Evolutionary conservation across 768 basidiomycete species (phyloP), one percentile per base, ranked within the genome.

Genomic region (Suillus lakei): DNA sequence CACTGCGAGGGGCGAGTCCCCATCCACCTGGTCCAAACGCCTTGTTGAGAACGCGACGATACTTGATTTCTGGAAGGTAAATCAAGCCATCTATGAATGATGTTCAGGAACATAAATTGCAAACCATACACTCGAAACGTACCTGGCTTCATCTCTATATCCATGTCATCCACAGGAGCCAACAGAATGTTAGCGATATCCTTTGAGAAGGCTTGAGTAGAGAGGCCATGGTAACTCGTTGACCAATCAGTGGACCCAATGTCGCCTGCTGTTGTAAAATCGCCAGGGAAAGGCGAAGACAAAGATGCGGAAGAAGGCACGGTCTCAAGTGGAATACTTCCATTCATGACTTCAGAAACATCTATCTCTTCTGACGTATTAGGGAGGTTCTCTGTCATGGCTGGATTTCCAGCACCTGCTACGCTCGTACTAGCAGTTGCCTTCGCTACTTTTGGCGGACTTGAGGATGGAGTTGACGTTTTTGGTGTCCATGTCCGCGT

Each of bases 61-160:
- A 99, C 74, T 98, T 97, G 72, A 98, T 99, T 78, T 98, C 97
- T 23, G 97, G 97, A 8, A 99, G 88, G 78, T 98, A 99, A 13
- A 98, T 79, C 48, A 99, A 83, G 5, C 97, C 97, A 70, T 98
- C 97, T 97, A 64, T 9, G 7, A 26, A 12, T 41, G 15, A 58
- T 8, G 30, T 64, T 26, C 18, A 58, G 38, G 23, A 26, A 58
- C 18, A n/a, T 18, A 60, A 15, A 32, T 50, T 10, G 50, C 4
- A 15, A 58, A 56, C 16, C 12, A 32, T 59, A 38, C 38, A 58
- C 36, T 28, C 23, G 16, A 18, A 16, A 79, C 88, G 60, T 54
- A 92, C 96, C 96, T 63, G 97, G 97, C 74, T 98, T 98, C 39
- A 97, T 90, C 79, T 99, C 96, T 41, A 99, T 84, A 76, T 98